Evolutionary conservation across 768 basidiomycete genomes (phyloP).

Genomic region (Nidularia pulvinata): DNA sequence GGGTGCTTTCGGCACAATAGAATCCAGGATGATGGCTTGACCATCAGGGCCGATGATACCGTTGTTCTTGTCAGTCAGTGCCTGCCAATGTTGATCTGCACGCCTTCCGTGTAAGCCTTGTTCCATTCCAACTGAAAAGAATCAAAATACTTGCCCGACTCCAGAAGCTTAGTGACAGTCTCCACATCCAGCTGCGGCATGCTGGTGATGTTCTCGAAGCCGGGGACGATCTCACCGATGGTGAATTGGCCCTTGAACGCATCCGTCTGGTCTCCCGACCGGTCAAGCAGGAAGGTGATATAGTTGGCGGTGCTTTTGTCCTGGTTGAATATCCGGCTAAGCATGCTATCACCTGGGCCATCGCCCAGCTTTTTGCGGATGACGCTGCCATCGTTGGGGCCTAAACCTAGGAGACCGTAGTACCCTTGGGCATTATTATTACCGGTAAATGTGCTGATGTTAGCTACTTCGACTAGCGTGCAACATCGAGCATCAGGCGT

Average conservation of each 20-base stretch:
- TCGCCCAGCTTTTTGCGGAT: conserved; percentile 56
- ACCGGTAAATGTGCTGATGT: conserved; percentile 63
- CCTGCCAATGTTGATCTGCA: conserved; percentile 81
- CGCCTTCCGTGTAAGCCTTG: too few species aligned
- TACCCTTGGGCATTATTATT: conserved; percentile 62
- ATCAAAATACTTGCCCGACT: conserved; percentile 29
- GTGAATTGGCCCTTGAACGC: conserved; percentile 65
- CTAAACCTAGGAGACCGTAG: conserved; percentile 74
- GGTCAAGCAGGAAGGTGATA: conserved; percentile 70
- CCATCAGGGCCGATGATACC: conserved; percentile 83
- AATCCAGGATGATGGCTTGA: conserved; percentile 52
- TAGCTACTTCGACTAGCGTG: conserved; percentile 66
- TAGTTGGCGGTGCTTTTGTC: conserved; percentile 58
- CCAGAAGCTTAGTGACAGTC: conserved; percentile 56
- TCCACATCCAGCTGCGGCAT: conserved; percentile 70
- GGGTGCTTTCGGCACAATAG: conserved; percentile 71
- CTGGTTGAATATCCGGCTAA: conserved; percentile 67
- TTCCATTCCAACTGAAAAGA: too few species aligned
- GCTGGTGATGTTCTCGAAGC: conserved; percentile 57
- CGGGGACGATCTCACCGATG: conserved; percentile 61
- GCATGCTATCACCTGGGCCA: conserved; percentile 50
- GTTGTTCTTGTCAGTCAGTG: conserved; percentile 58
- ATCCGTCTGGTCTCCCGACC: conserved; percentile 52
- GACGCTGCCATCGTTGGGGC: conserved; percentile 72
- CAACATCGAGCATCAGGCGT: too few species aligned